phyloP scores from a whole-genome alignment of 805 yeast genomes.

The Yamadazyma ubonensis region DNA sequence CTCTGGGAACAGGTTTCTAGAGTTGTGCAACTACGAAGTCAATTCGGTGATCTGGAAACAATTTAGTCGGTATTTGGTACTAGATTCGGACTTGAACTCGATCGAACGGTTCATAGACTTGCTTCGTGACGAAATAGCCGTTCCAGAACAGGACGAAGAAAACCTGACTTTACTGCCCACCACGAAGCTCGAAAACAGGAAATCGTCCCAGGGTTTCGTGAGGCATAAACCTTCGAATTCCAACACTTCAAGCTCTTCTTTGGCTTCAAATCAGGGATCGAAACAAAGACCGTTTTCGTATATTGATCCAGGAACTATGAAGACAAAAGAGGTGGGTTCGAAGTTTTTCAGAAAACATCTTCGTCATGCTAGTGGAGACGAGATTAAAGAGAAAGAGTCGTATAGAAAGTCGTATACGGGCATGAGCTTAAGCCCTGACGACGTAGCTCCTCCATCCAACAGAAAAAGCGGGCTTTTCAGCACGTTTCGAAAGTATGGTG shows the following conservation, averaged over 20 bases:
- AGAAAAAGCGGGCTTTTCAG: conserved; percentile 38
- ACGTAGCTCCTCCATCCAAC: conserved; percentile 7
- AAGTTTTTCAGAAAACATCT: conserved; percentile 63
- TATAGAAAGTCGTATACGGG: conserved; percentile 16
- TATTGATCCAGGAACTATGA: conserved; percentile 29
- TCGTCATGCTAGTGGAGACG: conserved; percentile 42
- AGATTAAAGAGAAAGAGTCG: conserved; percentile 4
- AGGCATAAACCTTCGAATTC: conserved; percentile 24
- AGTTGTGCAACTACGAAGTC: conserved; percentile 63
- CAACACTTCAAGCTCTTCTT: conserved; percentile 17
- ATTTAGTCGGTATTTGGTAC: conserved; percentile 29
- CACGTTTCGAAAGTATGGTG: conserved; percentile 40
- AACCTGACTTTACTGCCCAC: too few relatives aligned
- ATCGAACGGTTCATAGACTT: conserved; percentile 44
- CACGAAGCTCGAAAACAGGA: conserved; percentile 29
- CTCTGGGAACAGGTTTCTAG: conserved; percentile 62
- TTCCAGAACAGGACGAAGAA: conserved; percentile 12
- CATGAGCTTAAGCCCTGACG: conserved; percentile 17
- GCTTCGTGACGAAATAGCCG: conserved; percentile 18
- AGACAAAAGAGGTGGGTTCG: conserved; percentile 20
- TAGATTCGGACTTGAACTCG: conserved; percentile 51
- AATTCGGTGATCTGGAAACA: conserved; percentile 47
- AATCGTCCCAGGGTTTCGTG: conserved; percentile 30
- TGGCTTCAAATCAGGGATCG: conserved; percentile 8
- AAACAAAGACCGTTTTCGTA: conserved; percentile 41